A percentile compares a stretch with the other conserved stretches of the same genome.
Evolutionary conservation across 768 basidiomycete species (phyloP).

Genomic region (Hysterangium stoloniferum): DNA sequence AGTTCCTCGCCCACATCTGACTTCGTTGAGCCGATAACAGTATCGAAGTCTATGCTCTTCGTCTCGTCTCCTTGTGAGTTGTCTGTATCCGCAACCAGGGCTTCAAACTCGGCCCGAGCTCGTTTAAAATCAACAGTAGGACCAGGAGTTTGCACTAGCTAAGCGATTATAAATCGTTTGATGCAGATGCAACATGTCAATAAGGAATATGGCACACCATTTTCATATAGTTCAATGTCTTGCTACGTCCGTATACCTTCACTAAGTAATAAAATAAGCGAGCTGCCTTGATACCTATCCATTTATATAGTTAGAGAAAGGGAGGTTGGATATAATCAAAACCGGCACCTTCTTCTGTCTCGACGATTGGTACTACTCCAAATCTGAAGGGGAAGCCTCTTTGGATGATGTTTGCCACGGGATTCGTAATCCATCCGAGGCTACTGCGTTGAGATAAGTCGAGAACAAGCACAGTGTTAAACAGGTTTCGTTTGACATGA

Average conservation of each 20-base stretch:
- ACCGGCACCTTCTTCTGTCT: conserved; percentile 35
- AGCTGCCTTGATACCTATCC: conserved; percentile 59
- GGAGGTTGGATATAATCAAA: conserved; percentile 4
- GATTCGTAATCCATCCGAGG: conserved; percentile 53
- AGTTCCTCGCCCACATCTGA: conserved; percentile 14
- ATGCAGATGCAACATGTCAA: conserved; percentile 13
- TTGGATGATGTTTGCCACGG: conserved; percentile 63
- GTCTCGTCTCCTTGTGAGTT: conserved; percentile 19
- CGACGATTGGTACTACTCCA: conserved; percentile 72
- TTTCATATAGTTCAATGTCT: conserved; percentile 54
- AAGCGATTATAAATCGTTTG: conserved; percentile 24
- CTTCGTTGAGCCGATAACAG: conserved; percentile 23
- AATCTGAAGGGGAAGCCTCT: conserved; percentile 74
- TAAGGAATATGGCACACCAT: conserved; percentile 30
- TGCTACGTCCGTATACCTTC: conserved; percentile 51
- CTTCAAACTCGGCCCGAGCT: conserved; percentile 33
- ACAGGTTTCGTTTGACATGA: conserved; percentile 65
- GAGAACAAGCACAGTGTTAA: conserved; percentile 74
- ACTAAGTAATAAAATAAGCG: conserved; percentile 62
- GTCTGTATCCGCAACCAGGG: conserved; percentile 25
- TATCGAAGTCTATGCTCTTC: conserved; percentile 27
- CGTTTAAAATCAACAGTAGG: conserved; percentile 36
- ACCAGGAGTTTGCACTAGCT: conserved; percentile 23
- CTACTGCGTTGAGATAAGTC: conserved; percentile 64
- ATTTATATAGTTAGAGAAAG: background rate